Evolutionary conservation across 176 grass and related monocot species (phyloP).

Genomic region (Pharus latifolius): DNA sequence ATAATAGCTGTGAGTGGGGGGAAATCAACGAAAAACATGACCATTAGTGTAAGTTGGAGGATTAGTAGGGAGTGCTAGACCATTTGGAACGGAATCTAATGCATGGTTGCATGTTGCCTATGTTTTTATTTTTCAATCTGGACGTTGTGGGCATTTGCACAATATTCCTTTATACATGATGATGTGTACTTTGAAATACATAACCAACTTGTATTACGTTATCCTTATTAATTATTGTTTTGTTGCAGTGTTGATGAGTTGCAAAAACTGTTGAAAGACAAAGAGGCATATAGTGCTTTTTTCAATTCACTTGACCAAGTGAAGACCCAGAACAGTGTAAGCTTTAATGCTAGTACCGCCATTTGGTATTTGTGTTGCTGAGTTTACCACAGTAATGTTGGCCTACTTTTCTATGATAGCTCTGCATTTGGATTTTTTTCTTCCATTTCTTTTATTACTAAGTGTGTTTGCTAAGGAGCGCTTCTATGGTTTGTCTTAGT

Average conservation of each 20-base stretch:
- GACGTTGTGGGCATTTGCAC: background rate
- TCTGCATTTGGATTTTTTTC: background rate
- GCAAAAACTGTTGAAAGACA: constrained; percentile 74
- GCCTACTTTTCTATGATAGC: background rate
- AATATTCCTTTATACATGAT: background rate
- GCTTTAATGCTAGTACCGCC: constrained; percentile 5
- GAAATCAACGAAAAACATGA: background rate
- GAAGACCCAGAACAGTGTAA: constrained; percentile 98
- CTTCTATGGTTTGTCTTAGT: background rate
- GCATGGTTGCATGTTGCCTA: background rate
- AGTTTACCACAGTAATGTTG: background rate
- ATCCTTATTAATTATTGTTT: background rate
- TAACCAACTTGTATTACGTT: background rate
- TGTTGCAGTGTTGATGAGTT: constrained; percentile 84
- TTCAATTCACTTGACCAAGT: constrained; percentile 99
- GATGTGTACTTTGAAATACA: background rate
- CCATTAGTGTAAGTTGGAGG: background rate
- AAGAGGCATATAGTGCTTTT: constrained; percentile 71
- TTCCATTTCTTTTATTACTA: background rate
- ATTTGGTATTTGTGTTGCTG: constrained; percentile 18
- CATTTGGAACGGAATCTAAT: background rate
- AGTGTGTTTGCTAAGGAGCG: background rate
- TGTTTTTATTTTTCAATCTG: constrained; percentile 1
- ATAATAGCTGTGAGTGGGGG: background rate
- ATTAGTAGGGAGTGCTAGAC: background rate